phyloP scores from a whole-genome alignment of 2,329 filamentous ascomycete genomes.

The Chrysoporthe austroafricana region DNA sequence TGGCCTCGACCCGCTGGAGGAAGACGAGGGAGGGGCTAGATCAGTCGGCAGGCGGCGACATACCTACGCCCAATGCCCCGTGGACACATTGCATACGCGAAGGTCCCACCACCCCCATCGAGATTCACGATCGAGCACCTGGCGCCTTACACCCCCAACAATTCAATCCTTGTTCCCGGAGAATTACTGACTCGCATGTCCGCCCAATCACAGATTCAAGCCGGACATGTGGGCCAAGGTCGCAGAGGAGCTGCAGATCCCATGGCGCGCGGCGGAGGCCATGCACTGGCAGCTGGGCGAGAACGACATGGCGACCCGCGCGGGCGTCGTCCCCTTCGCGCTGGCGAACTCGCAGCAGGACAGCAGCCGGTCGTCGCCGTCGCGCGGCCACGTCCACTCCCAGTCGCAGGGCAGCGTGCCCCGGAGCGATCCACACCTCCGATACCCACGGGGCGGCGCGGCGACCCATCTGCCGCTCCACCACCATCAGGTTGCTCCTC shows the following conservation, averaged over 20 bases:
- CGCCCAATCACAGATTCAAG: constrained; percentile 72
- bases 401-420: constrained; percentile 52
- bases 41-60: constrained; percentile 8
- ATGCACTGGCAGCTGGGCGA: constrained; percentile 99
- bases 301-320: constrained; percentile 88
- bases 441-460: constrained; percentile 15
- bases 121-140: constrained; percentile 17
- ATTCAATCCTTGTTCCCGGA: constrained; percentile 6
- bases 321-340: constrained; percentile 85
- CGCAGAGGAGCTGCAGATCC: constrained; percentile 91
- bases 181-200: constrained; percentile 26
- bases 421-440: constrained; percentile 37
- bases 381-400: constrained; percentile 45
- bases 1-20: not conserved
- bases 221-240: constrained; percentile 98
- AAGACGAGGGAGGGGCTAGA: constrained; percentile 11
- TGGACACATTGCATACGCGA: constrained; percentile 16
- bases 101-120: constrained; percentile 21
- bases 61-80: constrained; percentile 11
- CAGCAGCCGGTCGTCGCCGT: constrained; percentile 40
- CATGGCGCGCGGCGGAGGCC: constrained; percentile 92
- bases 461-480: constrained; percentile 16
- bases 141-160: constrained; percentile 15
- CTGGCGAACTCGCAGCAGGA: constrained; percentile 53
- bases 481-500: constrained; percentile 5